Conservation (phyloP, 306 rosid genomes). For the Dalbergia cochinchinensis region DNA sequence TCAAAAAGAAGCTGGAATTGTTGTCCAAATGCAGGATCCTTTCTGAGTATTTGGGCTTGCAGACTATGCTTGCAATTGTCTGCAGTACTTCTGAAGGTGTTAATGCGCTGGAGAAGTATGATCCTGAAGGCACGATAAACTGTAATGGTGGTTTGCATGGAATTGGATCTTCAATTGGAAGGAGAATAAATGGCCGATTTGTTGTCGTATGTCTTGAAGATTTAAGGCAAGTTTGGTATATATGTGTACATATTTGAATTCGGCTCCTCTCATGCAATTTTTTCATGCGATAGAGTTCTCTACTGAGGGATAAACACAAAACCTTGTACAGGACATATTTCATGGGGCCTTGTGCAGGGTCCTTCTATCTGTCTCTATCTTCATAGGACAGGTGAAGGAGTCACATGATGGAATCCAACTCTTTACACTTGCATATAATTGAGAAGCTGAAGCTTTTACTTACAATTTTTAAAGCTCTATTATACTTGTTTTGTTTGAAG, state of each 20-base stretch:
- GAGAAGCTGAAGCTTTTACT: conserved; percentile 28
- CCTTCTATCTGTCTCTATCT: conserved; percentile 1
- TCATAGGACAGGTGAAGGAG: not conserved
- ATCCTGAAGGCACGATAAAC: conserved; percentile 69
- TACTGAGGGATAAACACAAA: conserved; percentile 14
- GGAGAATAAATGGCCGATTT: conserved; percentile 71
- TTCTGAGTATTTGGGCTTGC: conserved; percentile 79
- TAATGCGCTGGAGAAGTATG: conserved; percentile 75
- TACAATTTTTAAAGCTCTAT: conserved; percentile 9
- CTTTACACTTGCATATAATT: not conserved
- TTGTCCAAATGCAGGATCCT: conserved; percentile 62
- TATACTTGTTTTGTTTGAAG: not conserved
- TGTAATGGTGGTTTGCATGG: conserved; percentile 69
- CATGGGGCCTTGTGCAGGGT: not conserved
- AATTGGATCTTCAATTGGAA: conserved; percentile 69
- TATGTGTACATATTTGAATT: not conserved
- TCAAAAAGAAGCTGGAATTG: not conserved
- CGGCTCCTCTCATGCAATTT: not conserved
- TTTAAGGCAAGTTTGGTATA: conserved; percentile 66
- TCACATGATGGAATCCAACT: conserved; percentile 1
- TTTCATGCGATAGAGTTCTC: not conserved
- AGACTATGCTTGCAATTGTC: conserved; percentile 86
- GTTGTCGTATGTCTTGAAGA: conserved; percentile 74
- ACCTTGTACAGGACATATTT: not conserved
- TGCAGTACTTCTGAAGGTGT: conserved; percentile 73